Evolutionary conservation across 768 basidiomycete genomes (phyloP).

Genomic region (Psilocybe subaeruginosa): DNA sequence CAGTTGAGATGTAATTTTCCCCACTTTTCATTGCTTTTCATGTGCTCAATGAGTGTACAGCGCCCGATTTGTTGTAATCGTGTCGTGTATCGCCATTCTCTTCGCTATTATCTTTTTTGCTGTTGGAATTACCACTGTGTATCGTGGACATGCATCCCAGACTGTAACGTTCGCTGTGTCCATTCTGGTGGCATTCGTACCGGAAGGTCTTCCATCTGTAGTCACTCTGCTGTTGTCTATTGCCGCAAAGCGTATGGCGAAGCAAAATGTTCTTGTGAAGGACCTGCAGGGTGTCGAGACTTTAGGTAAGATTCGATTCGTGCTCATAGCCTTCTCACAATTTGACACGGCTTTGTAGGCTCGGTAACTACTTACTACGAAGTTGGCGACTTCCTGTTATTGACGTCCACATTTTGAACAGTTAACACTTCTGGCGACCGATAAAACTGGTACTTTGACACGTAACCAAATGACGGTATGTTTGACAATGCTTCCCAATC

Average conservation of each 20-base stretch:
- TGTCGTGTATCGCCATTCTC: conserved; percentile 62
- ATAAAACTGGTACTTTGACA: conserved; percentile 74
- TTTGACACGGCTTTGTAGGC: conserved; percentile 47
- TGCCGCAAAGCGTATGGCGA: conserved; percentile 73
- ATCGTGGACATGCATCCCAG: conserved; percentile 60
- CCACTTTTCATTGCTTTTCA: neutral
- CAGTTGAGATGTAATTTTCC: conserved; percentile 57
- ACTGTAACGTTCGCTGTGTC: conserved; percentile 69
- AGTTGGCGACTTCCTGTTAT: conserved; percentile 10
- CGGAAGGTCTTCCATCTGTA: conserved; percentile 67
- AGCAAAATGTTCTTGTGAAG: conserved; percentile 73
- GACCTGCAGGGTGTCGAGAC: conserved; percentile 77
- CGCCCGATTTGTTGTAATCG: conserved; percentile 60
- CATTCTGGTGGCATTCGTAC: conserved; percentile 62
- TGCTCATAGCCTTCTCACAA: conserved; percentile 19
- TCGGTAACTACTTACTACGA: conserved; percentile 32
- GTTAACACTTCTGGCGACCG: conserved; percentile 69
- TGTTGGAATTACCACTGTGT: conserved; percentile 67
- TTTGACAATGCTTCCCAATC: neutral
- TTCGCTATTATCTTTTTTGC: conserved; percentile 68
- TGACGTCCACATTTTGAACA: conserved; percentile 22
- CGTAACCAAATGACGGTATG: conserved; percentile 72
- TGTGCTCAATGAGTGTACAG: conserved; percentile 30
- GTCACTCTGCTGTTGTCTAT: conserved; percentile 71
- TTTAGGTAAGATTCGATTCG: conserved; percentile 43